Evolutionary conservation across 1,139 yeast species (phyloP).

Genomic region (Candida anutae): DNA sequence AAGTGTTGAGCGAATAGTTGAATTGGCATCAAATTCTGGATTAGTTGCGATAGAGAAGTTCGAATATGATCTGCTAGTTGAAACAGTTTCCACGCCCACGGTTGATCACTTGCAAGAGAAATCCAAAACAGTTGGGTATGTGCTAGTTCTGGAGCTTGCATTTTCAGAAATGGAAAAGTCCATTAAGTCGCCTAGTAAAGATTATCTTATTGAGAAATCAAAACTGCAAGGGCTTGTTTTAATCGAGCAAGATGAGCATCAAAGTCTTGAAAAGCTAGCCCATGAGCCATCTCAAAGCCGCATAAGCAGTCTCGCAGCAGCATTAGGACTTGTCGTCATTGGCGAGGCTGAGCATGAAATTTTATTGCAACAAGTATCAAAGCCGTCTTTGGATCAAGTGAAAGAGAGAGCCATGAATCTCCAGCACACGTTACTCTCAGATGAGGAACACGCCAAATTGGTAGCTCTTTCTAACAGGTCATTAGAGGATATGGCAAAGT

Average conservation of each 20-base stretch:
- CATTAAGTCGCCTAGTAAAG: slow-evolving; percentile 11
- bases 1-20: slow-evolving; percentile 7
- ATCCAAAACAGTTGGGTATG: slow-evolving; percentile 10
- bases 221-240: slow-evolving; percentile 9
- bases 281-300: slow-evolving; percentile 20
- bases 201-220: slow-evolving; percentile 13
- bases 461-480: slow-evolving; percentile 7
- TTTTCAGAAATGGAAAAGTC: slow-evolving; percentile 9
- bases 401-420: slow-evolving; percentile 16
- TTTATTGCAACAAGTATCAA: slow-evolving; percentile 7
- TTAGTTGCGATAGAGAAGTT: slow-evolving; percentile 8
- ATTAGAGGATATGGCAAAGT: slow-evolving; percentile 7
- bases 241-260: slow-evolving; percentile 13
- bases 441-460: slow-evolving; percentile 13
- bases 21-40: slow-evolving; percentile 11
- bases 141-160: slow-evolving; percentile 9
- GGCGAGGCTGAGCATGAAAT: slow-evolving; percentile 5
- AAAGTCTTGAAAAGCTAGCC: slow-evolving; percentile 9
- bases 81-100: slow-evolving; percentile 16
- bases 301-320: slow-evolving; percentile 22
- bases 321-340: slow-evolving; percentile 10
- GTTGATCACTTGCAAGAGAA: slow-evolving; percentile 17
- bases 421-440: slow-evolving; percentile 22
- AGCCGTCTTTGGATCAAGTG: slow-evolving; percentile 22
- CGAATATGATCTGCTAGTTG: slow-evolving; percentile 10